A percentile compares a stretch with the other conserved stretches of the same genome.
These are phyloP conservation scores for Sporopachydermia cereana DNA, from an alignment of 1,139 yeast species.

Conservation along the genomic window DNA sequence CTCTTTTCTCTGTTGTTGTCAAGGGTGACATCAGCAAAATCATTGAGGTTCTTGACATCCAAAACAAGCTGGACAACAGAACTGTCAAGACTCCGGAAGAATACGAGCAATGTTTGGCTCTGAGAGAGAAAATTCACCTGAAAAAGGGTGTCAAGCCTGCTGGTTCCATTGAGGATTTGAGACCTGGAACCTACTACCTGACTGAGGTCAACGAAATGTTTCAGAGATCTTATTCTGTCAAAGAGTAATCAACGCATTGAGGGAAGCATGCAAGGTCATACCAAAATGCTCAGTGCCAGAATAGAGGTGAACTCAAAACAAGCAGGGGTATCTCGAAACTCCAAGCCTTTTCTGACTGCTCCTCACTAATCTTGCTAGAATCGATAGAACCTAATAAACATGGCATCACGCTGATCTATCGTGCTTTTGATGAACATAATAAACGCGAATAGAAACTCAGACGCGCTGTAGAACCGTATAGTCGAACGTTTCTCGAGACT, in stretches of 20 bases:
- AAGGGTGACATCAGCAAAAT: constrained; percentile 72
- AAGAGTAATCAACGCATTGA: constrained; percentile 30
- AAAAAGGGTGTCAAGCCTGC: constrained; percentile 68
- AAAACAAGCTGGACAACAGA: constrained; percentile 61
- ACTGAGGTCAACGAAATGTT: constrained; percentile 76
- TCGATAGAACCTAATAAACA: too few species aligned
- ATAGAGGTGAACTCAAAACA: too few species aligned
- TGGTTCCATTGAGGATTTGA: constrained; percentile 64
- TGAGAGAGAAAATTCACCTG: constrained; percentile 84
- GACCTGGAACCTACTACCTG: constrained; percentile 75
- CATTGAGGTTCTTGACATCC: constrained; percentile 53
- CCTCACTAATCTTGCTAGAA: too few species aligned
- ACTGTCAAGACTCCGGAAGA: constrained; percentile 57
- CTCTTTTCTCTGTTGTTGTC: constrained; percentile 70
- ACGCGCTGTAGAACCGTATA: too few species aligned
- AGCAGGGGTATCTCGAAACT: too few species aligned
- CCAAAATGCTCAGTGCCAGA: too few species aligned
- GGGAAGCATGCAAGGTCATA: too few species aligned
- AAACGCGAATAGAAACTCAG: too few species aligned
- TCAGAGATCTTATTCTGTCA: constrained; percentile 68
- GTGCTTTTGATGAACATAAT: too few species aligned
- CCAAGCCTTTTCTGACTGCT: too few species aligned
- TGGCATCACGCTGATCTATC: too few species aligned
- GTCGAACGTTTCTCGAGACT: too few species aligned
- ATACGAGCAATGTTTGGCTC: constrained; percentile 68